Evolutionary conservation across 2,329 filamentous ascomycete species (phyloP).

Genomic region (Rhynchosporium agropyri): DNA sequence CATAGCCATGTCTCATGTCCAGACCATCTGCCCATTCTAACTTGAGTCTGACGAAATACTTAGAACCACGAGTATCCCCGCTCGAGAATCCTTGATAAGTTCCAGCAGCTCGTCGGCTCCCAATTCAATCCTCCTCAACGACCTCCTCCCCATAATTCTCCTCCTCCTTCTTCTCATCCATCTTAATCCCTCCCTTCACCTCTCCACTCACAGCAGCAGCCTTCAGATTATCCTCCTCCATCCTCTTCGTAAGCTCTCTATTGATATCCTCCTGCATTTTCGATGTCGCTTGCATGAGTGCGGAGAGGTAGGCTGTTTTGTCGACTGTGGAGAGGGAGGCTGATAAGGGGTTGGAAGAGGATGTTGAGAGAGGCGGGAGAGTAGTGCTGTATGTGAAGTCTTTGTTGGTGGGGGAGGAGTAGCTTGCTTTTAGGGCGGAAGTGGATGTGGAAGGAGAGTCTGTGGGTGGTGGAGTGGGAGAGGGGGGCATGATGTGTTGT

Average conservation of each 20-base stretch:
- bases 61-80: not conserved
- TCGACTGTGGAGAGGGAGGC: conserved; percentile 45
- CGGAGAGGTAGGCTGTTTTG: conserved; percentile 61
- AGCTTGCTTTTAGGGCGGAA: conserved; percentile 47
- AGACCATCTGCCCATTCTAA: too few species aligned
- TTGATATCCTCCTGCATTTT: conserved; percentile 70
- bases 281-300: conserved; percentile 59
- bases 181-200: conserved; percentile 34
- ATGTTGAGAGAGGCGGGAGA: conserved; percentile 43
- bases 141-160: conserved; percentile 87
- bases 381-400: conserved; percentile 49
- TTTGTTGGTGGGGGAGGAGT: conserved; percentile 54
- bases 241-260: conserved; percentile 68
- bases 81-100: not conserved
- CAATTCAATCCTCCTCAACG: conserved; percentile 62
- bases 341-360: not conserved
- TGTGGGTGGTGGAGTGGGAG: not conserved
- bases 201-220: conserved; percentile 38
- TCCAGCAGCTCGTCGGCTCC: not conserved
- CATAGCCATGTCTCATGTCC: too few species aligned
- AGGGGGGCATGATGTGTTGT: not conserved
- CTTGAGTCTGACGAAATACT: too few species aligned
- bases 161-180: conserved; percentile 64
- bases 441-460: not conserved
- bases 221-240: conserved; percentile 71